A percentile compares a stretch with the other conserved stretches of the same genome.
Conservation (phyloP, 75 land plant species). For the Cupressus sempervirens region DNA sequence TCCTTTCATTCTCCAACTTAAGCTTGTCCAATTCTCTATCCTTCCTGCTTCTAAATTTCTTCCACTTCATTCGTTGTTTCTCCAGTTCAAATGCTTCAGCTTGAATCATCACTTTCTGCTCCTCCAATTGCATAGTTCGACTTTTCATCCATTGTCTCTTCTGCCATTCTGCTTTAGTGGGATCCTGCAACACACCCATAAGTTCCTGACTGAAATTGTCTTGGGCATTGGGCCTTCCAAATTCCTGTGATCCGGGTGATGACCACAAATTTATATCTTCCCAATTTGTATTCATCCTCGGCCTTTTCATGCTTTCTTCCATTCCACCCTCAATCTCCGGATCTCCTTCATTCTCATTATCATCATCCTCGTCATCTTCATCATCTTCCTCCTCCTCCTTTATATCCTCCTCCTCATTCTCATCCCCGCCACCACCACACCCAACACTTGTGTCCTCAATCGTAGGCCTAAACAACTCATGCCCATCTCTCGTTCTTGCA, state of each 20-base stretch:
- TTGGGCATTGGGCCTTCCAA: conserved; percentile 14
- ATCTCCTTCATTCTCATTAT: conserved; percentile 11
- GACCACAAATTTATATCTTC: conserved; percentile 14
- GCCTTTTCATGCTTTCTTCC: conserved; percentile 6
- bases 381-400: conserved; percentile 25
- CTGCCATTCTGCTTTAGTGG: conserved; percentile 19
- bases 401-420: conserved; percentile 36
- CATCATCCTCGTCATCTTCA: conserved; percentile 22
- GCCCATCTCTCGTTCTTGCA: conserved; percentile 15
- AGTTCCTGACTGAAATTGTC: conserved; percentile 1
- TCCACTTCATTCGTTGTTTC: conserved; percentile 52
- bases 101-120: conserved; percentile 37
- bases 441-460: conserved; percentile 27
- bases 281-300: conserved; percentile 8
- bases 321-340: conserved; percentile 9
- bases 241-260: conserved; percentile 2
- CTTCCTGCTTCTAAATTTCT: conserved; percentile 35
- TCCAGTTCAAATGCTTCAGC: conserved; percentile 50
- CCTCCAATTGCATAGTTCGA: conserved; percentile 38
- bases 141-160: conserved; percentile 42
- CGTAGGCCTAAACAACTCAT: not conserved
- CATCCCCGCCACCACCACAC: conserved; percentile 32
- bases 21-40: conserved; percentile 49
- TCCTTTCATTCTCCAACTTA: conserved; percentile 49
- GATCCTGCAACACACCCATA: conserved; percentile 22